Conservation (phyloP, 2,329 filamentous ascomycete genomes). For the Pestalotiopsis sp. region DNA sequence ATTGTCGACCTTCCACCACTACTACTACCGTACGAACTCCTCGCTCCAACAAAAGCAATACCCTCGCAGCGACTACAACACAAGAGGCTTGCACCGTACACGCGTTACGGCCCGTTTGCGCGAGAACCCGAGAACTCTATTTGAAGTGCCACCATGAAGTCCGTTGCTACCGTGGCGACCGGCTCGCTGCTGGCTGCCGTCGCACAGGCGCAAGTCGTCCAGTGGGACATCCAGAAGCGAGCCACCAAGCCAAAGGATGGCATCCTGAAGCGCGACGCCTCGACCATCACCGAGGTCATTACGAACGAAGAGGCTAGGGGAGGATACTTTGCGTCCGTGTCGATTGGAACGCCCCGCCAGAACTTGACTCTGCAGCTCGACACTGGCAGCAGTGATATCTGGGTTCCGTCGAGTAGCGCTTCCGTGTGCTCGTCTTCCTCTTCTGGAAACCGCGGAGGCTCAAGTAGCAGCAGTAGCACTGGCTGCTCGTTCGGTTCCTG, state of each 20-base stretch:
- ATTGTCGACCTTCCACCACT: not conserved
- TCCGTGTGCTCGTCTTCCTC: slow-evolving; percentile 38
- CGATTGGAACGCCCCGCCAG: slow-evolving; percentile 60
- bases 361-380: slow-evolving; percentile 61
- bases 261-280: slow-evolving; percentile 38
- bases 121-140: not conserved
- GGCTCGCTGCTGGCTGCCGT: slow-evolving; percentile 28
- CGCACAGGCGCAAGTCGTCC: slow-evolving; percentile 39
- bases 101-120: not conserved
- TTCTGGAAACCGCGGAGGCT: not conserved
- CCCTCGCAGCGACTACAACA: not conserved
- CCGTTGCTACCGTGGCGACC: slow-evolving; percentile 23
- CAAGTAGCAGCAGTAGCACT: slow-evolving; percentile 13
- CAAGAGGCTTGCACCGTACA: not conserved
- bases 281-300: slow-evolving; percentile 44
- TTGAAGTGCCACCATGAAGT: slow-evolving; percentile 23
- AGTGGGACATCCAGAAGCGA: slow-evolving; percentile 49
- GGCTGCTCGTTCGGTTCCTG: slow-evolving; percentile 49
- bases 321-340: slow-evolving; percentile 58
- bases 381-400: slow-evolving; percentile 67
- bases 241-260: slow-evolving; percentile 18
- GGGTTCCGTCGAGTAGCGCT: slow-evolving; percentile 49
- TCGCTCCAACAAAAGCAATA: not conserved
- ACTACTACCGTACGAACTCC: not conserved
- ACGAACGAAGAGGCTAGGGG: slow-evolving; percentile 46